phyloP scores from a whole-genome alignment of 1,284 basidiomycete species.

The Sanghuangporus baumii region DNA sequence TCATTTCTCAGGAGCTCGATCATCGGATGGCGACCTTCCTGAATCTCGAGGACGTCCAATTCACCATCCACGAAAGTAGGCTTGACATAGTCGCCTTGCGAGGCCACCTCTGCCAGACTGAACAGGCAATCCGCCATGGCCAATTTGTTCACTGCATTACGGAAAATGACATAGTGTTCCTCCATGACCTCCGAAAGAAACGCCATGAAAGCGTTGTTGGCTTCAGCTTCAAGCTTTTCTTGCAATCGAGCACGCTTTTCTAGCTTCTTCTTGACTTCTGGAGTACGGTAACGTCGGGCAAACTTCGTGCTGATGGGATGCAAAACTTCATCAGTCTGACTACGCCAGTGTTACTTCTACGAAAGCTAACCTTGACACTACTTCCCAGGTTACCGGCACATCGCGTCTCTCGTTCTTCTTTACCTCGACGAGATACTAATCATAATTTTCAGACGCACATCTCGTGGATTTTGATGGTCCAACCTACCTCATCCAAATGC shows the following conservation, averaged over 20 bases:
- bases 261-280: constrained; percentile 60
- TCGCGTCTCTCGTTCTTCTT: constrained; percentile 65
- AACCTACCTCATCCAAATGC: constrained; percentile 62
- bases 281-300: constrained; percentile 78
- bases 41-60: constrained; percentile 51
- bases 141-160: constrained; percentile 72
- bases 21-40: constrained; percentile 78
- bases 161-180: constrained; percentile 63
- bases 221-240: constrained; percentile 69
- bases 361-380: constrained; percentile 60
- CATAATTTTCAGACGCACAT: not conserved
- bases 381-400: constrained; percentile 77
- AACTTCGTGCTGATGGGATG: constrained; percentile 58
- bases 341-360: not conserved
- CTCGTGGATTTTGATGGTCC: not conserved
- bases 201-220: constrained; percentile 56
- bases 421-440: constrained; percentile 76
- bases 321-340: constrained; percentile 4
- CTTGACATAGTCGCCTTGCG: constrained; percentile 70
- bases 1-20: constrained; percentile 71
- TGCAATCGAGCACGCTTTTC: constrained; percentile 73
- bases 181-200: constrained; percentile 69
- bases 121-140: constrained; percentile 77
- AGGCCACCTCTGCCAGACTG: constrained; percentile 64
- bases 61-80: constrained; percentile 54